These are phyloP conservation scores for Scorias spongiosa DNA, from an alignment of 2,329 filamentous ascomycete genomes.

Conservation along the genomic window DNA sequence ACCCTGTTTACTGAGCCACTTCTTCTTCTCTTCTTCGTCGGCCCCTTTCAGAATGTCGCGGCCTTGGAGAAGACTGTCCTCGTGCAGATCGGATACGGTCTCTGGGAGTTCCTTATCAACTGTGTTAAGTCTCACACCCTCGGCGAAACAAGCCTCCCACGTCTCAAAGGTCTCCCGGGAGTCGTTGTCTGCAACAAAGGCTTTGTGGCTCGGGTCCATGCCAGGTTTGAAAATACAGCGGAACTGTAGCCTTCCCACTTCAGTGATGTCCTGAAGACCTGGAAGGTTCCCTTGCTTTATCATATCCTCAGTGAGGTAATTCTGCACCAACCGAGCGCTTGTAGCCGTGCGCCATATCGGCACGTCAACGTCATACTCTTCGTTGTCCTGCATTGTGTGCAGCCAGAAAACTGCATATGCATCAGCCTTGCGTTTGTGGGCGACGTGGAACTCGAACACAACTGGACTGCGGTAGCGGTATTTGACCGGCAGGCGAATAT, in stretches of 20 bases:
- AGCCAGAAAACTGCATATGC: conserved; percentile 77
- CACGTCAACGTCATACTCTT: conserved; percentile 64
- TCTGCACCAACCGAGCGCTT: conserved; percentile 64
- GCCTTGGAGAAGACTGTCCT: conserved; percentile 62
- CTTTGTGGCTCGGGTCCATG: conserved; percentile 71
- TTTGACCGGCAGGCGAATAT: conserved; percentile 70
- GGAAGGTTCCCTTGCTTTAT: conserved; percentile 43
- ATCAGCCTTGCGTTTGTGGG: conserved; percentile 53
- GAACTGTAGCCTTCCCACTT: conserved; percentile 72
- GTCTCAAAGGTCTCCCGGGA: conserved; percentile 85
- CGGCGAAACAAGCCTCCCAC: conserved; percentile 81
- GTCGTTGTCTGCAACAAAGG: conserved; percentile 74
- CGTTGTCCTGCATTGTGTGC: conserved; percentile 66
- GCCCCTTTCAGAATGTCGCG: conserved; percentile 67
- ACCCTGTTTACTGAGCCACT: conserved; percentile 66
- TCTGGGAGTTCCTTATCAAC: conserved; percentile 62
- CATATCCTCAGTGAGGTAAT: conserved; percentile 77
- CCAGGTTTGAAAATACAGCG: conserved; percentile 73
- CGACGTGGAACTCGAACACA: conserved; percentile 68
- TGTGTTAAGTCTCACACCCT: conserved; percentile 61
- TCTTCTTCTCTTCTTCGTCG: conserved; percentile 54
- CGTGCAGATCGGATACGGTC: conserved; percentile 59
- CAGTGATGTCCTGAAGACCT: conserved; percentile 59
- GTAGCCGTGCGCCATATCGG: conserved; percentile 79
- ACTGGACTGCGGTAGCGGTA: conserved; percentile 81